Percentiles rank a stretch among this genome's conserved stretches.
These are phyloP conservation scores for Kazachstania sp. DNA, from an alignment of 1,139 yeast genomes.

Conservation along the genomic window DNA sequence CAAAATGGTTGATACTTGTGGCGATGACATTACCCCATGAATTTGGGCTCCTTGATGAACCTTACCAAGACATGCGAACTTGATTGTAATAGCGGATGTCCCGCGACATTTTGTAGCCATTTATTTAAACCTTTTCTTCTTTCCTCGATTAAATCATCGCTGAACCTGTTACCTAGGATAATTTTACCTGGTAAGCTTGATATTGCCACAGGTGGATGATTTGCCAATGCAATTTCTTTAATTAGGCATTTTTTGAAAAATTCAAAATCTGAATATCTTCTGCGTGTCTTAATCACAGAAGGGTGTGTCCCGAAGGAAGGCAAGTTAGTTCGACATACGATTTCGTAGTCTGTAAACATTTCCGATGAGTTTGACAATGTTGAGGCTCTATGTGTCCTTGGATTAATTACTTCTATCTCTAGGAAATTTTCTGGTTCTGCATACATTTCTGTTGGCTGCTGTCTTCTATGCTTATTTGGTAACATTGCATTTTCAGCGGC, in stretches of 20 bases:
- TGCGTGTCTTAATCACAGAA: conserved; percentile 32
- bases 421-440: conserved; percentile 93
- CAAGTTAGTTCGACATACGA: conserved; percentile 74
- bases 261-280: conserved; percentile 88
- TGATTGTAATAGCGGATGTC: conserved; percentile 89
- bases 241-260: conserved; percentile 58
- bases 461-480: conserved; percentile 37
- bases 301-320: conserved; percentile 59
- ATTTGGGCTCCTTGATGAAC: conserved; percentile 71
- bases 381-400: conserved; percentile 36
- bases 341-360: conserved; percentile 85
- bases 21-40: conserved; percentile 21
- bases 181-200: conserved; percentile 88
- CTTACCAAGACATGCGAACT: conserved; percentile 77
- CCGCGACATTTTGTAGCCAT: conserved; percentile 73
- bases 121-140: conserved; percentile 78
- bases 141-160: conserved; percentile 74
- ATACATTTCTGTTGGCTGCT: conserved; percentile 72
- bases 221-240: conserved; percentile 39
- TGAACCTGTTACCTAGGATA: conserved; percentile 57
- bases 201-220: conserved; percentile 50
- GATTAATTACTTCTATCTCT: conserved; percentile 64
- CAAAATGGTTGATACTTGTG: too few species aligned
- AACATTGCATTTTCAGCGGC: conserved; percentile 22
- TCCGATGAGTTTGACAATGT: conserved; percentile 56